A percentile compares a stretch with the other conserved stretches of the same genome.
Conservation (phyloP, 306 rosid genomes). For the Trifolium fragiferum region DNA sequence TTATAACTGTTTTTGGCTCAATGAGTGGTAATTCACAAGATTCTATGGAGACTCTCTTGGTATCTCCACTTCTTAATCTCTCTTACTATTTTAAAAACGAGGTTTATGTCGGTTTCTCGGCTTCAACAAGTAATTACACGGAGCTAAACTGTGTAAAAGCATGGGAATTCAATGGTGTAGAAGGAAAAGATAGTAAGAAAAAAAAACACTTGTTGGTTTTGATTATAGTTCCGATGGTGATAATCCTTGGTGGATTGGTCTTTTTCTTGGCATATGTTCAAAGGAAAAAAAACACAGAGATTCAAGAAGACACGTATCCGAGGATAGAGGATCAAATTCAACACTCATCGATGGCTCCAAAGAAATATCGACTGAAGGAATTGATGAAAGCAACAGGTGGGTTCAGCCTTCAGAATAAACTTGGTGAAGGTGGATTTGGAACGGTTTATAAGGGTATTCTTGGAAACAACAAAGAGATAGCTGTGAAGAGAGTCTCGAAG, state of each 20-base stretch:
- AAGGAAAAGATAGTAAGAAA: no score
- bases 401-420: constrained; percentile 66
- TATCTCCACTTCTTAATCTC: constrained; percentile 43
- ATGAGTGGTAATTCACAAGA: constrained; percentile 6
- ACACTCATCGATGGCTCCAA: constrained; percentile 58
- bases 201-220: constrained; percentile 52
- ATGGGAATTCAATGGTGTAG: constrained; percentile 60
- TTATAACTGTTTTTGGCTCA: constrained; percentile 39
- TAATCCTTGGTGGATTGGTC: constrained; percentile 40
- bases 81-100: constrained; percentile 41
- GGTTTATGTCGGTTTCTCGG: constrained; percentile 74
- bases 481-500: constrained; percentile 71
- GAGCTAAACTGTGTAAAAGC: constrained; percentile 61
- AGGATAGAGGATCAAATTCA: constrained; percentile 66
- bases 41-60: constrained; percentile 42
- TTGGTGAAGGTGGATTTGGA: constrained; percentile 86
- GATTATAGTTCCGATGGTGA: constrained; percentile 37
- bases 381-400: constrained; percentile 62
- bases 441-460: constrained; percentile 69
- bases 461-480: constrained; percentile 55
- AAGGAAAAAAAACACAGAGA: constrained; percentile 27
- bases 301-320: constrained; percentile 51
- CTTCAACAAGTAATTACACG: constrained; percentile 60
- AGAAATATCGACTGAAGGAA: constrained; percentile 54
- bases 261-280: constrained; percentile 13